phyloP scores from a whole-genome alignment of 371 early-diverging fungal genomes.

The Chytridium lagenaria region DNA sequence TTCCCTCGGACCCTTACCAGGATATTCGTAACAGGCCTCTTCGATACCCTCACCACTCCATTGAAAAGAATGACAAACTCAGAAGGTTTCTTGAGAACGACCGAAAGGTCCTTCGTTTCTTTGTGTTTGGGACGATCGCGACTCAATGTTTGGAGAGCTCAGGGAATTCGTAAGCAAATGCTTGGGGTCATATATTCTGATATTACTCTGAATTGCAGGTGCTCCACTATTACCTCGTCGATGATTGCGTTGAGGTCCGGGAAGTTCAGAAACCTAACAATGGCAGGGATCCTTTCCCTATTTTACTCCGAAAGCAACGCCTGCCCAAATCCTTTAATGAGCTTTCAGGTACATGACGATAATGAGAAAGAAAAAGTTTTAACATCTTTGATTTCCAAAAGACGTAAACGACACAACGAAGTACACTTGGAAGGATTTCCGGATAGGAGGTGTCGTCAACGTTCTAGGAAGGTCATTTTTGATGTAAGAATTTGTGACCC shows the following conservation, averaged over 20 bases:
- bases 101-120: conserved; percentile 63
- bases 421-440: conserved; percentile 62
- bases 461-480: conserved; percentile 59
- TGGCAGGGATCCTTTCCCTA: conserved; percentile 61
- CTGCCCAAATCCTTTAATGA: conserved; percentile 56
- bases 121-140: conserved; percentile 64
- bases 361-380: background rate
- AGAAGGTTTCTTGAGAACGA: conserved; percentile 62
- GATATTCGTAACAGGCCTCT: conserved; percentile 46
- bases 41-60: conserved; percentile 31
- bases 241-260: conserved; percentile 61
- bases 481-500: conserved; percentile 41
- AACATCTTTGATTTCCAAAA: conserved; percentile 16
- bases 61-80: conserved; percentile 50
- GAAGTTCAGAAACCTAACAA: conserved; percentile 63
- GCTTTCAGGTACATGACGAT: conserved; percentile 40
- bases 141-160: conserved; percentile 63
- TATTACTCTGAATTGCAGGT: conserved; percentile 25
- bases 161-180: conserved; percentile 61
- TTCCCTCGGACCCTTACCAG: conserved; percentile 59
- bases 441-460: conserved; percentile 56
- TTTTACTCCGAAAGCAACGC: conserved; percentile 55
- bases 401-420: conserved; percentile 51
- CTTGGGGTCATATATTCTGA: background rate
- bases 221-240: conserved; percentile 63